These are phyloP conservation scores for Ilex asprella DNA, from an alignment of 257 asterid genomes.

Conservation along the genomic window DNA sequence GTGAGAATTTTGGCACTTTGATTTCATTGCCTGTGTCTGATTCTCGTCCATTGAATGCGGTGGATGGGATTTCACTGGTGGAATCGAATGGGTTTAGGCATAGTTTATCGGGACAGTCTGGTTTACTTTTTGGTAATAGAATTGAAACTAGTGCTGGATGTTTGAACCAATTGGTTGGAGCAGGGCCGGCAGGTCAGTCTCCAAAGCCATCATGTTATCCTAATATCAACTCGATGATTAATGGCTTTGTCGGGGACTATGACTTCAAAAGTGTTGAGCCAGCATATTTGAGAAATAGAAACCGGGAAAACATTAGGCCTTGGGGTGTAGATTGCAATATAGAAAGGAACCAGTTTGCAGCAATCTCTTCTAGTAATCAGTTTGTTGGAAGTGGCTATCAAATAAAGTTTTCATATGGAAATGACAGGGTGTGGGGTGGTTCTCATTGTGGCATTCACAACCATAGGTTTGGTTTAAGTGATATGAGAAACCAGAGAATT, in stretches of 20 bases:
- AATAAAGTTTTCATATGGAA: background rate
- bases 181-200: background rate
- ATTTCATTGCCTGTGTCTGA: background rate
- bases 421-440: constrained; percentile 1
- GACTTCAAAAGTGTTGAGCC: background rate
- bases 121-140: background rate
- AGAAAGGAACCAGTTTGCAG: background rate
- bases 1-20: constrained; percentile 1
- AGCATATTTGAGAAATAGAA: background rate
- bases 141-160: background rate
- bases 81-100: background rate
- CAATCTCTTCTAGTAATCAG: background rate
- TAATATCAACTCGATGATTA: background rate
- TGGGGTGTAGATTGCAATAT: background rate
- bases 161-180: no score
- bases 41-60: background rate
- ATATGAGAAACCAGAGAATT: constrained; percentile 5
- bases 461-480: constrained; percentile 10
- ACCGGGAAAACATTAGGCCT: constrained; percentile 13
- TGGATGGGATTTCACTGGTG: constrained; percentile 5
- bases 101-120: constrained; percentile 7
- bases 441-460: background rate
- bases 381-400: background rate
- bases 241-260: constrained; percentile 1
- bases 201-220: background rate